phyloP scores from a whole-genome alignment of 805 yeast species.

The Kurtzmaniella fragi region DNA sequence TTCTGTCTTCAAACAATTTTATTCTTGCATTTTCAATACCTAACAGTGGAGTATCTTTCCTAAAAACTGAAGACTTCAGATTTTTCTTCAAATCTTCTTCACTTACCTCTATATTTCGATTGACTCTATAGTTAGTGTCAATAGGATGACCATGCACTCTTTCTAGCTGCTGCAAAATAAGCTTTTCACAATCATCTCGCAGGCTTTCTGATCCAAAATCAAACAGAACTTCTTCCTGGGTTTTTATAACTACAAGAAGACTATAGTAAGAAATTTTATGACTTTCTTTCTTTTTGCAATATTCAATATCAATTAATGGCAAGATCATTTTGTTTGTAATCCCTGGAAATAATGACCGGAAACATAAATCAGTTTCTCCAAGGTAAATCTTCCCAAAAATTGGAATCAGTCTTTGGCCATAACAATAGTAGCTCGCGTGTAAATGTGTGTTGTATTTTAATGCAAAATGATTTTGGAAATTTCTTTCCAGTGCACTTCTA shows the following conservation, averaged over 20 bases:
- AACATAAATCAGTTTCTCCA: conserved; percentile 67
- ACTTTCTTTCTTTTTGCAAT: conserved; percentile 62
- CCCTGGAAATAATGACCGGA: conserved; percentile 75
- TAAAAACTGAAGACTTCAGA: neutral
- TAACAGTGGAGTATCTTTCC: conserved; percentile 1
- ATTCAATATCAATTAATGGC: conserved; percentile 71
- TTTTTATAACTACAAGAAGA: conserved; percentile 61
- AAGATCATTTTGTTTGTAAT: conserved; percentile 74
- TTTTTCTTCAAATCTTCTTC: neutral
- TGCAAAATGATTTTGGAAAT: conserved; percentile 65
- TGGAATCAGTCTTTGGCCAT: conserved; percentile 68
- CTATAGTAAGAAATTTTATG: conserved; percentile 66
- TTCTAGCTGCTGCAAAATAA: conserved; percentile 50
- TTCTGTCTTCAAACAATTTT: conserved; percentile 61
- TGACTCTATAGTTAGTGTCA: conserved; percentile 8
- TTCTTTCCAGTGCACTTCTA: conserved; percentile 43
- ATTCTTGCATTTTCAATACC: conserved; percentile 54
- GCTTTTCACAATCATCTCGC: conserved; percentile 67
- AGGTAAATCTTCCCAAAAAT: conserved; percentile 79
- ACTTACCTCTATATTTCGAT: no score
- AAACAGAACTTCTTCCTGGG: conserved; percentile 71
- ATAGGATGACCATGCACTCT: conserved; percentile 15
- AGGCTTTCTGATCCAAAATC: conserved; percentile 64
- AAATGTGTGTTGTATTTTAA: conserved; percentile 47
- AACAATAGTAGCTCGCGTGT: conserved; percentile 64